Conservation (phyloP, 495 filamentous ascomycete genomes). For the Neurospora sp. region DNA sequence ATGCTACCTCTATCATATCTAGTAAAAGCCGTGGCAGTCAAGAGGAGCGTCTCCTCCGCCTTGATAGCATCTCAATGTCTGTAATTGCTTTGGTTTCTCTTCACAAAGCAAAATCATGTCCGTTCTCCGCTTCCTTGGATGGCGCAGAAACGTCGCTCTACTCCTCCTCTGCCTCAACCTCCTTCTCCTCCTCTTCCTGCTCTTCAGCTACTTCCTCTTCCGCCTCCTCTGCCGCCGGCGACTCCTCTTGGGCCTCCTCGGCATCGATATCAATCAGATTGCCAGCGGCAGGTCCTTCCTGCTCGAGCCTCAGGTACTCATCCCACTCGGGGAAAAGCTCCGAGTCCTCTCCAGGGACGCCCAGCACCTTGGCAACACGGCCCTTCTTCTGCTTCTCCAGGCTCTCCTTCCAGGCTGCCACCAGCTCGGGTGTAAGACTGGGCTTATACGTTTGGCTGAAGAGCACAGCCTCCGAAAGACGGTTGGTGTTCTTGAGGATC, state of each 20-base stretch:
- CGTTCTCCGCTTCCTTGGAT: not conserved
- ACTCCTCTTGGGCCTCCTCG: conserved; percentile 15
- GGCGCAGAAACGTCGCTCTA: not conserved
- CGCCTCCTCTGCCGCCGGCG: not conserved
- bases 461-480: conserved; percentile 75
- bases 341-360: conserved; percentile 75
- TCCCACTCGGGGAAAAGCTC: conserved; percentile 96
- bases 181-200: conserved; percentile 7
- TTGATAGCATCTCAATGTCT: not conserved
- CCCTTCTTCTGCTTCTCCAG: conserved; percentile 74
- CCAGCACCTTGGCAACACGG: conserved; percentile 72
- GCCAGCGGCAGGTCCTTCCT: conserved; percentile 44
- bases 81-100: conserved; percentile 2
- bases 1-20: not conserved
- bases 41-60: not conserved
- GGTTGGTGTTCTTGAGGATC: conserved; percentile 64
- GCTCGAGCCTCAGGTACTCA: conserved; percentile 74
- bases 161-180: conserved; percentile 5
- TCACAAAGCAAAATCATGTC: not conserved
- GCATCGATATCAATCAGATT: conserved; percentile 32
- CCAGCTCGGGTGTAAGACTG: conserved; percentile 56
- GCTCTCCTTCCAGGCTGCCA: conserved; percentile 66
- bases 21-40: not conserved
- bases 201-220: conserved; percentile 6
- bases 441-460: conserved; percentile 95